Evolutionary conservation across 495 filamentous ascomycete species (phyloP), one percentile per base, ranked within the genome.

Genomic region (Polyplosphaeria fusca): DNA sequence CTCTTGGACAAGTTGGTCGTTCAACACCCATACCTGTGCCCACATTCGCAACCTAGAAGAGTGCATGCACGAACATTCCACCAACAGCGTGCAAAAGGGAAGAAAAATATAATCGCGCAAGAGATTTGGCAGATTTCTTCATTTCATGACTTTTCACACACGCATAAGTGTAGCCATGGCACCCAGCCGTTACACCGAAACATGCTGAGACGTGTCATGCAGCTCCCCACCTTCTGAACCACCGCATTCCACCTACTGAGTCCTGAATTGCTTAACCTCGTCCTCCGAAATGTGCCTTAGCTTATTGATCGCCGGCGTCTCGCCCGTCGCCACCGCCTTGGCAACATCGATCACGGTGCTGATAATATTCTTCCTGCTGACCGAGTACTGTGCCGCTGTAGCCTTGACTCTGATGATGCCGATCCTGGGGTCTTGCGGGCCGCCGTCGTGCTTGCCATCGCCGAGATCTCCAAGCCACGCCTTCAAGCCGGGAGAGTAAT

Each of bases 391-490:
- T 0, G 79, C 81, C 12, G 82, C 83, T 38, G 67, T 74, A 25
- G 80, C 77, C 72, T 79, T 79, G 26, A 90, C 79, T 49, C 79
- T 78, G 47, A 92, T 87, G 40, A 91, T 64, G 23, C 76, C 79
- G 61, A 96, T 88, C 9, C 91, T 76, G 7, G 91, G 91, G 65
- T 96, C 91, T 3, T 86, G 77, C 9, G 84, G 82, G 1, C 85
- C 80, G 11, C 92, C 91, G 58, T 96, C 86, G 64, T 96, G 91
- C 37, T 80, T 81, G 1, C 89, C 91, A 58, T 96, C 91, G 13
- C 87, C 91, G 12, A 97, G 77, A 61, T 97, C 91, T 19, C 91
- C 92, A 19, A 97, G 65, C 91, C 91, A 96, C 0, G 89, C 86
- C 68, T 88, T 90, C 49, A 97, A 76, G 4, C 74, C 67, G 0